Evolutionary conservation across 2,329 filamentous ascomycete genomes (phyloP), one percentile per base, ranked within the genome.

Genomic region (Cadophora luteo-olivacea): DNA sequence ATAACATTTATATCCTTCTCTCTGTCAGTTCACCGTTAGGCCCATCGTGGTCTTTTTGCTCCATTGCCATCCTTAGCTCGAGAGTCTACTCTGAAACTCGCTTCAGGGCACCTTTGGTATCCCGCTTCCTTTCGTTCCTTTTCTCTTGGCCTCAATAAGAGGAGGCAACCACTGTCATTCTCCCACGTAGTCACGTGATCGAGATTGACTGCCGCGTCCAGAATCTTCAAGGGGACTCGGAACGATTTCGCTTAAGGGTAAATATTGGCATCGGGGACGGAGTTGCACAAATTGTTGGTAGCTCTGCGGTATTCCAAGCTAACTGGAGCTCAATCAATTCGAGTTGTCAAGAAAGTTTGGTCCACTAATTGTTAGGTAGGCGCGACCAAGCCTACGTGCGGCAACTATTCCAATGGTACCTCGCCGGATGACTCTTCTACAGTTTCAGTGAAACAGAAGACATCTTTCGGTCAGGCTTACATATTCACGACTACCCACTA

Each of bases 381-480:
- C 36, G 57, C 36, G n/a, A 41, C 19, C 11, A 60, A 9, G 55
- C 33, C 2, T 36, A 22, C 22, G 38, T 11, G 29, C 57, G 57
- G 55, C 22, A 60, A 16, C 57, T 29, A 41, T 45, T 9, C 36
- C n/a, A 25, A 60, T 25, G 22, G 57, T 36, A 45, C 29, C 9
- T 45, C 57, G 8, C 57, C 57, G 57, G 45, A 60, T 60, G 57
- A 60, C 57, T 60, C 57, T 60, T 60, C 33, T 24, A 1, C 8
- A 41, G 3, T 22, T n/a, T 22, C 32, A 8, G 25, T 58, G 3
- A 9, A 38, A 38, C 55, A 64, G 11, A 45, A 48, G 16, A 41
- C 19, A 25, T 48, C 4, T 38, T 9, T 38, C 36, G 5, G 36
- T 38, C 36, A 38, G 36, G 3, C 51, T 19, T 33, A 64, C 41